Evolutionary conservation across 176 grass and related monocot species (phyloP).

Genomic region (Calamus simplicifolius): DNA sequence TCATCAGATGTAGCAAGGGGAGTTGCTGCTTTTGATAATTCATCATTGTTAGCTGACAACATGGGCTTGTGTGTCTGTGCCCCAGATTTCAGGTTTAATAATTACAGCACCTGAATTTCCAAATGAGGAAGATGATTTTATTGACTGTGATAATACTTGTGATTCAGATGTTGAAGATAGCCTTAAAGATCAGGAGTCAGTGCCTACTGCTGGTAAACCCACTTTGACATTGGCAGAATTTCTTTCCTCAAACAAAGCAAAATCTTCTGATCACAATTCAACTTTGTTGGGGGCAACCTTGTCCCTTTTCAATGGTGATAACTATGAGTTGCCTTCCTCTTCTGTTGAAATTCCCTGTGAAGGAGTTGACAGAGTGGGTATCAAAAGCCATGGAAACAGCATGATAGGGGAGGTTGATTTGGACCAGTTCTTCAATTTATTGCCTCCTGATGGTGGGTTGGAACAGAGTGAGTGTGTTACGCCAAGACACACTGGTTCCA

Average conservation of each 20-base stretch:
- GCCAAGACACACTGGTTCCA: background rate
- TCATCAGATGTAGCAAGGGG: background rate
- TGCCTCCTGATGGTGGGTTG: slow-evolving; percentile 29
- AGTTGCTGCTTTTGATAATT: background rate
- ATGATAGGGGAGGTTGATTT: slow-evolving; percentile 1
- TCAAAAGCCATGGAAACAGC: slow-evolving; percentile 10
- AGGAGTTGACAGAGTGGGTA: slow-evolving; percentile 7
- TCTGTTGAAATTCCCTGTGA: slow-evolving; percentile 8
- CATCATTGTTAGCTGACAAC: background rate
- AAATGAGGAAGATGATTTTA: background rate
- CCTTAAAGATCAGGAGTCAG: background rate
- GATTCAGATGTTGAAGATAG: too few relatives aligned
- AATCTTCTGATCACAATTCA: slow-evolving; percentile 16
- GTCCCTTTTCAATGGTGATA: slow-evolving; percentile 8
- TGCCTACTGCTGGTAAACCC: slow-evolving; percentile 18
- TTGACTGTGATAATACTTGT: too few relatives aligned
- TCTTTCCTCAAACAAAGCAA: slow-evolving; percentile 22
- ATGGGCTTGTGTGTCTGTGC: slow-evolving; percentile 8
- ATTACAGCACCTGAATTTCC: background rate
- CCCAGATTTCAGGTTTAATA: background rate
- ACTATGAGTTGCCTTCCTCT: slow-evolving; percentile 2
- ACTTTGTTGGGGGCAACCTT: slow-evolving; percentile 3
- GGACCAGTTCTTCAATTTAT: slow-evolving; percentile 3
- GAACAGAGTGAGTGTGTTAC: slow-evolving; percentile 6
- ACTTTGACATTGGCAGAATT: slow-evolving; percentile 21